phyloP scores from a whole-genome alignment of 257 asterid species.

The Nicotiana otophora region DNA sequence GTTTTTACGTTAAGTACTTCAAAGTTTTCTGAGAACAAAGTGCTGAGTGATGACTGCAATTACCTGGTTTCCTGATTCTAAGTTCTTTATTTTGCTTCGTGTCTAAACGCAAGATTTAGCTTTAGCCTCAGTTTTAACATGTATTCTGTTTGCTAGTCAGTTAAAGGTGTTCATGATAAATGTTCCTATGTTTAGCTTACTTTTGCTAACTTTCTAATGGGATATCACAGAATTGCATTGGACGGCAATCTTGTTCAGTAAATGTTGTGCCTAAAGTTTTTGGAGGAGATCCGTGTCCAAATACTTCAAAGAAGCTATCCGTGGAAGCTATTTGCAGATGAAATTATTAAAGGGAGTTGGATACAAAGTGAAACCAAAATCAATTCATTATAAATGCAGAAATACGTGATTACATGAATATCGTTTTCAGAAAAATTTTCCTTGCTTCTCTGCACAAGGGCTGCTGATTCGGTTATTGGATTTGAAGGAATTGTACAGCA shows the following conservation, averaged over 20 bases:
- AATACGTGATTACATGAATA: background rate
- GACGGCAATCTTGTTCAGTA: constrained; percentile 10
- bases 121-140: background rate
- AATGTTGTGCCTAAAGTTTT: constrained; percentile 4
- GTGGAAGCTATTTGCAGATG: constrained; percentile 13
- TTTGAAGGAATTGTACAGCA: background rate
- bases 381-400: too few relatives aligned
- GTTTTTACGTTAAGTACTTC: background rate
- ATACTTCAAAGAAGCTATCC: constrained; percentile 8
- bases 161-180: background rate
- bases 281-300: constrained; percentile 19
- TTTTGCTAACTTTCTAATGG: background rate
- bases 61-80: background rate
- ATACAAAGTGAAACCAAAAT: background rate
- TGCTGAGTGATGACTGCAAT: background rate
- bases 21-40: background rate
- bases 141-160: background rate
- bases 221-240: constrained; percentile 10
- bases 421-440: too few relatives aligned
- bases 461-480: background rate
- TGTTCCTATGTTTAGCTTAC: background rate
- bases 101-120: background rate
- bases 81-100: background rate
- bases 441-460: background rate
- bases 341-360: background rate